Conservation (phyloP, 164 flowering plant genomes). For the Chimonanthus salicifolius region DNA sequence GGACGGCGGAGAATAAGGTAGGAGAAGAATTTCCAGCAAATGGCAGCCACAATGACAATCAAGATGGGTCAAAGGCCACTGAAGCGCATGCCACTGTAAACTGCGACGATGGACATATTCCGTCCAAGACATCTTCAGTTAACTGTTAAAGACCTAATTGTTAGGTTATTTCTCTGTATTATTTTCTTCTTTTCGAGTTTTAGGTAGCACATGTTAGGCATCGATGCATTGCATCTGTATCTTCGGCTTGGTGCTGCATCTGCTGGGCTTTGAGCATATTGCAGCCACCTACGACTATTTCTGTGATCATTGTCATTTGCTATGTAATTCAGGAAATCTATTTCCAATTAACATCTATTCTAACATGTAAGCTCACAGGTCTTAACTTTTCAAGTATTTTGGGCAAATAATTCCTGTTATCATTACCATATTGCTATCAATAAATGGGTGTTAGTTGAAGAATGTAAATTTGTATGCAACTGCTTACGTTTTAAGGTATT, state of each 20-base stretch:
- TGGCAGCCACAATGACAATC: constrained; percentile 12
- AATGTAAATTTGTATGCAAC: too few relatives aligned
- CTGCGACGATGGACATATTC: constrained; percentile 15
- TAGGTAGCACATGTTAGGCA: background rate
- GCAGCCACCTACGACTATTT: too few relatives aligned
- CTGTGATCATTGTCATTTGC: too few relatives aligned
- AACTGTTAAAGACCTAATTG: constrained; percentile 12
- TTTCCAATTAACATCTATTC: too few relatives aligned
- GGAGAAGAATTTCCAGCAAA: constrained; percentile 5
- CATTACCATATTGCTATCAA: too few relatives aligned
- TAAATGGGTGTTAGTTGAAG: too few relatives aligned
- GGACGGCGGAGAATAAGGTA: background rate
- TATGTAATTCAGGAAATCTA: too few relatives aligned
- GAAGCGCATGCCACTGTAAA: constrained; percentile 4
- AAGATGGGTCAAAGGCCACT: constrained; percentile 5
- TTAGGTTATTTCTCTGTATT: background rate
- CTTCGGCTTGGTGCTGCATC: background rate
- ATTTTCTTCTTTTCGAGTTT: background rate
- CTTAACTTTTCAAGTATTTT: too few relatives aligned
- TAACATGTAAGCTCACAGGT: too few relatives aligned
- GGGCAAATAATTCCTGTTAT: too few relatives aligned
- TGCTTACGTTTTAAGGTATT: too few relatives aligned
- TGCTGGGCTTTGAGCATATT: too few relatives aligned
- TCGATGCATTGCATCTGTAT: background rate
- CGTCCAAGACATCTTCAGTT: constrained; percentile 18